A percentile compares a stretch with the other conserved stretches of the same genome.
Conservation (phyloP, 192 early-diverging fungal species). For the Umbelopsis sp. region DNA sequence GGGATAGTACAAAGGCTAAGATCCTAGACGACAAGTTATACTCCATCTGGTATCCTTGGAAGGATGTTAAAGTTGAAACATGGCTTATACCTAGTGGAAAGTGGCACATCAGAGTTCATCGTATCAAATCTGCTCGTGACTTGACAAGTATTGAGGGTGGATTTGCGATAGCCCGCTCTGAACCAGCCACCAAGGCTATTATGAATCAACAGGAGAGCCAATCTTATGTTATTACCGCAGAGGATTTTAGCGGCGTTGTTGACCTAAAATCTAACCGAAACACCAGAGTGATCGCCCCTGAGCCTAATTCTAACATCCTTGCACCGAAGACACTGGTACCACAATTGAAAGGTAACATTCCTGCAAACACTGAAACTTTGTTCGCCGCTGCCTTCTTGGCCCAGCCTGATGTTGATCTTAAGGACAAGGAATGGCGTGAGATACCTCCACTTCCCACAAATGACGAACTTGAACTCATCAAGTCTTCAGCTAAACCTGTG, state of each 20-base stretch:
- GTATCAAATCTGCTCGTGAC: neutral
- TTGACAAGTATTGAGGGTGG: constrained; percentile 22
- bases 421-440: constrained; percentile 14
- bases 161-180: constrained; percentile 21
- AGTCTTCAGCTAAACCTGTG: constrained; percentile 8
- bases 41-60: constrained; percentile 14
- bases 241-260: constrained; percentile 22
- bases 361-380: constrained; percentile 11
- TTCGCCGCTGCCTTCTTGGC: constrained; percentile 11
- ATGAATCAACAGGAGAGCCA: neutral
- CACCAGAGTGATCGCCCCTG: constrained; percentile 11
- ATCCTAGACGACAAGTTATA: constrained; percentile 14
- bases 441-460: neutral
- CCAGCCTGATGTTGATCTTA: constrained; percentile 2
- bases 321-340: constrained; percentile 21
- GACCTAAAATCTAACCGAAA: constrained; percentile 19
- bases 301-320: constrained; percentile 26
- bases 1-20: constrained; percentile 2
- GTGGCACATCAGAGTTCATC: constrained; percentile 17
- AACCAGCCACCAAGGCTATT: neutral
- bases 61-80: constrained; percentile 10
- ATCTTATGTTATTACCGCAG: neutral
- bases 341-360: constrained; percentile 17
- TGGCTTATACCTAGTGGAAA: constrained; percentile 21
- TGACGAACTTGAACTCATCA: constrained; percentile 7